Evolutionary conservation across 1,139 yeast genomes (phyloP).

Genomic region (Geotrichum bryndzae): DNA sequence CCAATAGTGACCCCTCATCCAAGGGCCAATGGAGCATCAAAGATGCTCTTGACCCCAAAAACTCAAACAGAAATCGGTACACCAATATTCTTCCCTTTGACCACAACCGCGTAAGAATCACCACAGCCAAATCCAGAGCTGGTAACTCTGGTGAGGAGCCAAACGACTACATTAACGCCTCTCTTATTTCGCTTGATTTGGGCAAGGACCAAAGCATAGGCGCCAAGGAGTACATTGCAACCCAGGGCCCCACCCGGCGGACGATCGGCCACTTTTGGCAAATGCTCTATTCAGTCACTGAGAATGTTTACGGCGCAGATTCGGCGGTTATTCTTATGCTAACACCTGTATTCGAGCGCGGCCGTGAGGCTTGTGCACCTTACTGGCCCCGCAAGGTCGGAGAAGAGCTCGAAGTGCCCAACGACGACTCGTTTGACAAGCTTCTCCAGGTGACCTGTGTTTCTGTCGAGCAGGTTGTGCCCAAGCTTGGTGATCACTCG

Average conservation of each 20-base stretch:
- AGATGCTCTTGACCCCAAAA: conserved; percentile 3
- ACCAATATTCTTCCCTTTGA: conserved; percentile 56
- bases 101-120: conserved; percentile 45
- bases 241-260: conserved; percentile 63
- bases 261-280: conserved; percentile 80
- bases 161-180: conserved; percentile 47
- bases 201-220: conserved; percentile 30
- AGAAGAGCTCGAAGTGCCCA: conserved; percentile 13
- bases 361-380: conserved; percentile 57
- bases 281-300: not conserved
- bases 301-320: conserved; percentile 33
- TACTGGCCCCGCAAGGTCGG: conserved; percentile 58
- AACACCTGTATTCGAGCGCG: conserved; percentile 65
- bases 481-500: not conserved
- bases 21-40: conserved; percentile 4
- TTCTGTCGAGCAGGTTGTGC: not conserved
- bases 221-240: conserved; percentile 43
- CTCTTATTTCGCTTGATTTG: conserved; percentile 33
- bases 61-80: conserved; percentile 7
- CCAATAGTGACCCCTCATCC: not conserved
- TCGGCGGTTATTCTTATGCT: conserved; percentile 67
- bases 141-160: not conserved
- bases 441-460: conserved; percentile 18
- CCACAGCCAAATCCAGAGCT: conserved; percentile 28
- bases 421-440: conserved; percentile 18